phyloP scores from a whole-genome alignment of 2,329 filamentous ascomycete species.

The Ciborinia camelliae region DNA sequence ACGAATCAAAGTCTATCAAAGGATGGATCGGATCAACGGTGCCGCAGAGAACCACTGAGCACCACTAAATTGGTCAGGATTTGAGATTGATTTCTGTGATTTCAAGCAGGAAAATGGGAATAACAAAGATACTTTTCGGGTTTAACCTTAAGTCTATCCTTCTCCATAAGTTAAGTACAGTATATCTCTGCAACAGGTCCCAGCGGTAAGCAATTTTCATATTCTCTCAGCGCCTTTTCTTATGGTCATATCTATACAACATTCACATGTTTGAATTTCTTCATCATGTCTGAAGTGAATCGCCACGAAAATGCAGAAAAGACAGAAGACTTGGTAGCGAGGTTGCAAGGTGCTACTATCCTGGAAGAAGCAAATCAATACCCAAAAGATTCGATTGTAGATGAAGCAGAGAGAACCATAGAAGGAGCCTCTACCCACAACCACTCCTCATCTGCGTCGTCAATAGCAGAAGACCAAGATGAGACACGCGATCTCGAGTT shows the following conservation, averaged over 20 bases:
- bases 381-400: conserved; percentile 22
- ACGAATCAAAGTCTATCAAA: background rate
- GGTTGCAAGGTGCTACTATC: conserved; percentile 22
- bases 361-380: conserved; percentile 21
- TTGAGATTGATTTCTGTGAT: background rate
- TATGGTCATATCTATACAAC: background rate
- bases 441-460: conserved; percentile 18
- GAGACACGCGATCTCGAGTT: conserved; percentile 33
- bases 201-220: conserved; percentile 2
- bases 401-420: conserved; percentile 16
- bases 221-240: background rate
- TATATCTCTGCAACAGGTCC: background rate
- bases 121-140: background rate
- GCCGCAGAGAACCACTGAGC: background rate
- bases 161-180: background rate
- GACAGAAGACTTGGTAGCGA: conserved; percentile 24
- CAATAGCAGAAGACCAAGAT: conserved; percentile 26
- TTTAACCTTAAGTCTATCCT: background rate
- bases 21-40: background rate
- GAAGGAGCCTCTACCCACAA: background rate
- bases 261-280: conserved; percentile 23
- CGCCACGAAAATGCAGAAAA: conserved; percentile 26
- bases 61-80: conserved; percentile 1
- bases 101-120: background rate
- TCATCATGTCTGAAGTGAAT: conserved; percentile 29